Evolutionary conservation across 371 early-diverging fungal genomes (phyloP), one percentile per base, ranked within the genome.

Genomic region (Furculomyces boomerangus): DNA sequence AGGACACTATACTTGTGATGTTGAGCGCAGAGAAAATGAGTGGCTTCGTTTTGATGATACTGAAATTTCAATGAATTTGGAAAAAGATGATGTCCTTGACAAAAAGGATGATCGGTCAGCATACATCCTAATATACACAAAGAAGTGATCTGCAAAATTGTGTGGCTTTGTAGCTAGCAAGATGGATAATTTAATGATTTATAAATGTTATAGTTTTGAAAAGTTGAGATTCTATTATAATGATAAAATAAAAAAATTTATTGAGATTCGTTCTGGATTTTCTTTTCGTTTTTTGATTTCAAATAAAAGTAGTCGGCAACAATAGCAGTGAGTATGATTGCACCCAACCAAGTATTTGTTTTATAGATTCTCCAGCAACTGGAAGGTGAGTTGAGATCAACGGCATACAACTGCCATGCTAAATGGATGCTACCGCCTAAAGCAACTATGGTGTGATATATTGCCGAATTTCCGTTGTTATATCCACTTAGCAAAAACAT

Each of bases 1-100:
- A 35, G 98, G 98, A 3, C 98, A 98, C 64, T 98, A 98, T 68
- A 98, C 96, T 2, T 92, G 92, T 71, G 90, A 90, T 68, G 78
- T 98, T 25, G 56, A 64, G 45, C 72, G 84, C 56, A 71, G 77
- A 26, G 73, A 76, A 55, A 77, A 77, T 32, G 76, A 80, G 65
- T 96, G 94, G 95, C 75, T 90, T 50, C 86, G 80, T 54, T 81
- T 91, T 50, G 92, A 96, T 66, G 97, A 96, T 66, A 80, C 83
- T 25, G 76, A 72, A 39, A 83, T 94, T 55, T 72, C 65, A 28
- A 67, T 68, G 45, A 69, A 86, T 54, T 58, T 74, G 39, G 80
- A 74, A 40, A 66, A 73, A 26, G 84, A 87, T 45, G 90, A 88
- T 30, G 68, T 54, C 31, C 27, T 59, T 18, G 50, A 55, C 45